Evolutionary conservation across 2,329 filamentous ascomycete genomes (phyloP).

Genomic region (Colletotrichum camelliae): DNA sequence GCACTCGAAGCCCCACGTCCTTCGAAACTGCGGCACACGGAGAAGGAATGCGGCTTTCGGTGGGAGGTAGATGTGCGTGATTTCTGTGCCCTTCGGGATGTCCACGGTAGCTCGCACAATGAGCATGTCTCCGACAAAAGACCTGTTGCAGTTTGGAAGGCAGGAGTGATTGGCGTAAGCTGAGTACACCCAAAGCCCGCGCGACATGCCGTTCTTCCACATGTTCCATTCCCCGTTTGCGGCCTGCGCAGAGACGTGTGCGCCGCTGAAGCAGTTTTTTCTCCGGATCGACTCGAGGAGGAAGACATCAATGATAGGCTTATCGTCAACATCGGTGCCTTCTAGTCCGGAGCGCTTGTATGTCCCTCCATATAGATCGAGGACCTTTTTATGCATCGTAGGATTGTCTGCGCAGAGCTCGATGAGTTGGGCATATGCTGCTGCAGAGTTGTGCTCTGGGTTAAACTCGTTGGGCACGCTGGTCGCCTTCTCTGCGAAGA

Average conservation of each 20-base stretch:
- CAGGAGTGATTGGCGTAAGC: slow-evolving; percentile 45
- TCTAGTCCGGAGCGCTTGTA: slow-evolving; percentile 36
- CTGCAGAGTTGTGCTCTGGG: slow-evolving; percentile 41
- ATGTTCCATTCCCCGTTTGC: slow-evolving; percentile 29
- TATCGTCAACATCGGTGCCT: slow-evolving; percentile 36
- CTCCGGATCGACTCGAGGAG: slow-evolving; percentile 44
- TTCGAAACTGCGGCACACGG: slow-evolving; percentile 30
- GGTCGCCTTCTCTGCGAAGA: slow-evolving; percentile 48
- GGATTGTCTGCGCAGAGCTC: slow-evolving; percentile 45
- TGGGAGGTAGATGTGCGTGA: slow-evolving; percentile 43
- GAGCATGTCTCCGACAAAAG: slow-evolving; percentile 39
- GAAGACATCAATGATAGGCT: slow-evolving; percentile 42
- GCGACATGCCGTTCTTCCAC: slow-evolving; percentile 24
- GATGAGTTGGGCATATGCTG: slow-evolving; percentile 46
- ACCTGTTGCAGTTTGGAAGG: slow-evolving; percentile 33
- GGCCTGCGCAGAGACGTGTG: slow-evolving; percentile 34
- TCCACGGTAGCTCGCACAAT: slow-evolving; percentile 38
- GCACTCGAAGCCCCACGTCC: slow-evolving; percentile 46
- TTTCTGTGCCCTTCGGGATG: slow-evolving; percentile 41
- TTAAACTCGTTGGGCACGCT: slow-evolving; percentile 48
- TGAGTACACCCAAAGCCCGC: slow-evolving; percentile 37
- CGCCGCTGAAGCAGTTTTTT: slow-evolving; percentile 44
- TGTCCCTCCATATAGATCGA: slow-evolving; percentile 40
- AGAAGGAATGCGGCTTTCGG: slow-evolving; percentile 31
- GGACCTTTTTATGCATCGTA: slow-evolving; percentile 34